A percentile compares a stretch with the other conserved stretches of the same genome.
Conservation (phyloP, 495 filamentous ascomycete genomes). For the Hypoxylon perforatum region DNA sequence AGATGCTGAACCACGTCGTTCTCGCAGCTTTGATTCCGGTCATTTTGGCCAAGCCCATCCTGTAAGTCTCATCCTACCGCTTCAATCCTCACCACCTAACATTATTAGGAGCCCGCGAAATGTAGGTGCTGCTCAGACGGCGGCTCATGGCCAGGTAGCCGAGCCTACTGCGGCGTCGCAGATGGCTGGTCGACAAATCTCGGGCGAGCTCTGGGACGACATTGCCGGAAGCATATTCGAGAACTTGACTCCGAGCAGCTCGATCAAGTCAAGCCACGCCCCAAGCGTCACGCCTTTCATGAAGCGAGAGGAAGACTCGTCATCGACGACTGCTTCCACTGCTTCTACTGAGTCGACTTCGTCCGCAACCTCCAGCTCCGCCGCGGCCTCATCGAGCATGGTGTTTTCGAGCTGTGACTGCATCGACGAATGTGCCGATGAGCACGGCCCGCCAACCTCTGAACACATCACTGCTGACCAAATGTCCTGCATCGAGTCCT, state of each 20-base stretch:
- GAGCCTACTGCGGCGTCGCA: too few relatives aligned
- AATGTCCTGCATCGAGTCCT: constrained; percentile 19
- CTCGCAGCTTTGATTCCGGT: constrained; percentile 35
- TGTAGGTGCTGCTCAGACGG: too few relatives aligned
- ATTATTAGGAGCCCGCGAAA: not conserved
- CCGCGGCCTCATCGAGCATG: not conserved
- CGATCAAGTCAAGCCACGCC: too few relatives aligned
- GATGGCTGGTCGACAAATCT: too few relatives aligned
- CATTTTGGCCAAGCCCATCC: constrained; percentile 35
- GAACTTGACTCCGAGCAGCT: too few relatives aligned
- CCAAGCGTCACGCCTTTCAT: too few relatives aligned
- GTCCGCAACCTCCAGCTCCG: not conserved
- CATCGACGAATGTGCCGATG: constrained; percentile 7
- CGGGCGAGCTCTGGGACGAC: too few relatives aligned
- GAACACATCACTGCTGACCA: not conserved
- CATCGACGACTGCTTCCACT: not conserved
- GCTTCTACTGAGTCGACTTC: too few relatives aligned
- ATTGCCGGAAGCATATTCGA: too few relatives aligned
- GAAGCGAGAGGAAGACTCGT: too few relatives aligned
- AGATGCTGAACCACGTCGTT: constrained; percentile 34
- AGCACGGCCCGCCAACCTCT: constrained; percentile 10
- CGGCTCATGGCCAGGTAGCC: too few relatives aligned
- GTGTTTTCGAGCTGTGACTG: constrained; percentile 17
- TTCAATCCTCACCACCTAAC: constrained; percentile 8
- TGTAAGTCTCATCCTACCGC: constrained; percentile 10